Evolutionary conservation across 805 yeast genomes (phyloP), one percentile per base, ranked within the genome.

Genomic region (Starmerella bacillaris): DNA sequence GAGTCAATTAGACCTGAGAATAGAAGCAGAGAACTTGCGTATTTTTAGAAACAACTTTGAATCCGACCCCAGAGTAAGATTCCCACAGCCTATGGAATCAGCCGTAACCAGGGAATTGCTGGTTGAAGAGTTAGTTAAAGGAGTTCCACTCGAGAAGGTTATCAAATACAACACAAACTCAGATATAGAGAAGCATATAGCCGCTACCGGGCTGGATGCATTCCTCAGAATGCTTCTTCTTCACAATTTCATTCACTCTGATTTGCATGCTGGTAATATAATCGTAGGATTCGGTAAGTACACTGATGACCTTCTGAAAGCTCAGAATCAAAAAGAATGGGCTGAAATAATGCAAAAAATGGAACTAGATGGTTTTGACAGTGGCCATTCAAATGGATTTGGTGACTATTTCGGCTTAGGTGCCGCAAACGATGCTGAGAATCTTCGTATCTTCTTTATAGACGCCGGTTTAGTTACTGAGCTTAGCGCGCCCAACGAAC

Each of bases 391-490:
- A n/a, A n/a, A n/a, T n/a, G n/a, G n/a, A n/a, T n/a, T n/a, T n/a
- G n/a, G n/a, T n/a, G n/a, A n/a, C n/a, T n/a, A n/a, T n/a, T n/a
- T n/a, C n/a, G n/a, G n/a, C n/a, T n/a, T n/a, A n/a, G n/a, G n/a
- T n/a, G n/a, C n/a, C n/a, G n/a, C n/a, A n/a, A n/a, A n/a, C n/a
- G n/a, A n/a, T n/a, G n/a, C n/a, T n/a, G 82, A 73, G 48, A 71
- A 68, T 31, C 92, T 94, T 0, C 92, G 83, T 53, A 63, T 89
- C 6, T 82, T 94, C 52, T 79, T 80, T 46, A 71, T 89, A 30
- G 99, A 89, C 53, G 78, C 92, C 1, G 99, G 99, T 0, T 62
- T 89, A 21, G 84, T 89, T 3, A 89, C 96, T 0, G 95, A 86
- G 51, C 63, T 89, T 32, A 78, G 79, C 47, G 74, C 72, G 5